Evolutionary conservation across 768 basidiomycete genomes (phyloP), one percentile per base, ranked within the genome.

Genomic region (Tephrocybe rancida): DNA sequence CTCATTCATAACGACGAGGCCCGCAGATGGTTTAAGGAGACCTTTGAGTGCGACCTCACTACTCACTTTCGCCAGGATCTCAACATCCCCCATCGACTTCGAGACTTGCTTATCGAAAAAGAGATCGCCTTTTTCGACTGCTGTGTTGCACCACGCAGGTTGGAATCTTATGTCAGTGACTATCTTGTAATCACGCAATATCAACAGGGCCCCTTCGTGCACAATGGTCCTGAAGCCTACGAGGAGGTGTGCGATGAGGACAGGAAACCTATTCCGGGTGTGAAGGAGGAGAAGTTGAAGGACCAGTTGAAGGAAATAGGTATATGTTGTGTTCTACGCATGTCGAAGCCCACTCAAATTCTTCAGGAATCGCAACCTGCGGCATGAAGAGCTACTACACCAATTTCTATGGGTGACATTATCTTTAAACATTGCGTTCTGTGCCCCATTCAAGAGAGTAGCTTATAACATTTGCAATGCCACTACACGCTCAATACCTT

Each of bases 1-100:
- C 56, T 62, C 46, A 50, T 62, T 29, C 26, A 47, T 44, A 52
- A 60, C 48, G 58, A 62, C 24, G 61, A 62, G 49, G 58, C 58
- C 30, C 52, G 41, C 21, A 54, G 55, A 39, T 62, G 61, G 58
- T 59, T 59, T 43, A 55, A 57, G 30, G 44, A 57, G 2, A 52
- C n/a, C 18, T 59, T 45, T 38, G 27, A 49, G 19, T 24, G 48
- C 24, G 52, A 62, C 44, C 61, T 62, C 34, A 14, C 61, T 35
- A 48, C 43, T 37, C 22, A 60, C 54, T 46, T 58, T 38, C 13
- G 35, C 16, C 35, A 58, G 48, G 56, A 62, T 43, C 38, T 53
- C 21, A 60, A 53, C 45, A 38, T 62, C 48, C 27, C 41, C 21
- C n/a, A 54, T 3, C 34, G 45, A 38, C 56, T 60, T 45, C 46